Evolutionary conservation across 176 grass and related monocot species (phyloP), one percentile per base, ranked within the genome.

Genomic region (Carex kokanica): DNA sequence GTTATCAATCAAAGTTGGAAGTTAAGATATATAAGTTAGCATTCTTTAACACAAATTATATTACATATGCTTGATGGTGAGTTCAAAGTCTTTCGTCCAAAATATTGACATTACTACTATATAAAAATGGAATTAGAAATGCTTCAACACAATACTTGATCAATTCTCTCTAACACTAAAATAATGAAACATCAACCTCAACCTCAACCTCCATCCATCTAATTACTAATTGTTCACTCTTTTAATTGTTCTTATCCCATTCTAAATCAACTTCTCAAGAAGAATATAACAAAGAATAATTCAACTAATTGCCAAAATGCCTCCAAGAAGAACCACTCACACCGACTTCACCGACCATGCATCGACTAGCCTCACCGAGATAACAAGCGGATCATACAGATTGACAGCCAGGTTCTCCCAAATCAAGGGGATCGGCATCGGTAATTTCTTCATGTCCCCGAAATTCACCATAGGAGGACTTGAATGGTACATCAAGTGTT

Each of bases 401-500:
- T 66, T 64, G 40, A 52, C 43, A 51, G n/a, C 31, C 7, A 8
- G 7, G 13, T 82, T 47, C 20, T 82, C 59, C 3, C 60, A 82
- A 82, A 47, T 82, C 79, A 82, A 82, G 57, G 36, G 2, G 7
- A 66, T 82, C 3, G 79, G 79, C 8, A 64, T 82, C 1, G 79
- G 79, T 66, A 82, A 82, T 29, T 82, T 82, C 58, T 51, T 82
- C 58, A 3, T 34, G 13, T 82, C 79, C 12, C 79, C 60, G 5
- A 82, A 82, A 2, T 82, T 82, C 79, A 64, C 58, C 43, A 52
- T 82, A 11, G 79, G 60, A 64, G 79, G 59, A 47, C 58, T 82
- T 4, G 58, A 82, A 20, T 82, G 79, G 79, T 66, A 64, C 24
- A 52, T 82, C 59, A 82, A 82, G n/a, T 82, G 79, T 65, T 82